These are phyloP conservation scores for Colletotrichum falcatum DNA, from an alignment of 2,329 filamentous ascomycete genomes.

Conservation along the genomic window DNA sequence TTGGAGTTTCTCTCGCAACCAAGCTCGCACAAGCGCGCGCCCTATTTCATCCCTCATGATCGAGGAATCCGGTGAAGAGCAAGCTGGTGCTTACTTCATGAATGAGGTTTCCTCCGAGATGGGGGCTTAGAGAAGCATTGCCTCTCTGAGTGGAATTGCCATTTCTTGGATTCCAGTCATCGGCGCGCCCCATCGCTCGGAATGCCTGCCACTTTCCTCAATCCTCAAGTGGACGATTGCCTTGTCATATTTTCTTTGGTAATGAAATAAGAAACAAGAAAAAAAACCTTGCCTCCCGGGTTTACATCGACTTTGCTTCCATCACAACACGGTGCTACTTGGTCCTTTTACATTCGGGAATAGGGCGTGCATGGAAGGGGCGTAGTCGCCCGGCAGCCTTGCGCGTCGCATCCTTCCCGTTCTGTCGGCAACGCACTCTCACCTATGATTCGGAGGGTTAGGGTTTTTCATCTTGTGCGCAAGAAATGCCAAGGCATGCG, in stretches of 20 bases:
- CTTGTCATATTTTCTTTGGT: background rate
- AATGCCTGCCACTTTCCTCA: background rate
- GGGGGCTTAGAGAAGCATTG: constrained; percentile 10
- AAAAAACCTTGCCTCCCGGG: background rate
- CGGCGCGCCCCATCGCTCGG: background rate
- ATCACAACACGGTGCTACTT: background rate
- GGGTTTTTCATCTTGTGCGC: background rate
- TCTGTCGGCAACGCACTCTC: background rate
- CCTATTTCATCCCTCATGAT: background rate
- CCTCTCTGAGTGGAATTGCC: background rate
- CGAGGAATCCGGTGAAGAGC: background rate
- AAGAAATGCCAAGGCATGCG: background rate
- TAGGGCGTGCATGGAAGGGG: background rate
- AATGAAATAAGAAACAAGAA: background rate
- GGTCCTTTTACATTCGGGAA: background rate
- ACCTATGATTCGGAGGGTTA: background rate
- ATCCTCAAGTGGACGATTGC: background rate
- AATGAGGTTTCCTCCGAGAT: background rate
- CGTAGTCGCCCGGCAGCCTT: background rate
- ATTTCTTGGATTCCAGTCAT: constrained; percentile 6
- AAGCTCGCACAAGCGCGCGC: background rate
- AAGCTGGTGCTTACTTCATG: background rate
- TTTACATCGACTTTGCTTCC: background rate
- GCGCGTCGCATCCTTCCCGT: background rate
- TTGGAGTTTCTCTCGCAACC: background rate